Percentiles rank a stretch among this genome's conserved stretches.
Evolutionary conservation across 83 land plant species (phyloP).

Genomic region (Diphasiastrum complanatum): DNA sequence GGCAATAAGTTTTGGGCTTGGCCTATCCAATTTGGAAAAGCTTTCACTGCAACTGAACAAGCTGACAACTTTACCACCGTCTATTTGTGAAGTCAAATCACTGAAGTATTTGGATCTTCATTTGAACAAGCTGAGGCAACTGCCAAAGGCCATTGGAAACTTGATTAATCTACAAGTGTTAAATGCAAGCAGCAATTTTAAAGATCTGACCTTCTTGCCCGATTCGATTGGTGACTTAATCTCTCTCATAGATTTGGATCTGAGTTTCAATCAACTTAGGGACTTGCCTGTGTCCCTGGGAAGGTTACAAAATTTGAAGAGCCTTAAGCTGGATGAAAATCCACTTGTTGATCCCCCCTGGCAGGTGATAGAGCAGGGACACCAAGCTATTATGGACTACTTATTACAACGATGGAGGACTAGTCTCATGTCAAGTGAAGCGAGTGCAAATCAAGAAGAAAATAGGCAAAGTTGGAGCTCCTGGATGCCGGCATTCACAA

Average conservation of each 20-base stretch:
- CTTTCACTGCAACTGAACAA: constrained; percentile 63
- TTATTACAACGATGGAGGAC: constrained; percentile 47
- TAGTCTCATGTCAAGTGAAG: background rate
- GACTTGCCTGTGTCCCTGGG: constrained; percentile 66
- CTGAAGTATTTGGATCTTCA: constrained; percentile 58
- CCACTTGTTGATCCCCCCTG: constrained; percentile 65
- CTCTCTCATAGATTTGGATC: constrained; percentile 57
- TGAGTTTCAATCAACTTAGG: constrained; percentile 89
- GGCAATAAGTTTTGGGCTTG: constrained; percentile 63
- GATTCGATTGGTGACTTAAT: constrained; percentile 57
- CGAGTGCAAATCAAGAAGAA: background rate
- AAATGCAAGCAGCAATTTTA: constrained; percentile 78
- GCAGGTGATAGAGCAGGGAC: constrained; percentile 52
- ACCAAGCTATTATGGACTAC: constrained; percentile 53
- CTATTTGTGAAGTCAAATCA: constrained; percentile 60
- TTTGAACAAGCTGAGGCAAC: constrained; percentile 67
- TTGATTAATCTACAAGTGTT: constrained; percentile 57
- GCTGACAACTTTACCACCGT: constrained; percentile 59
- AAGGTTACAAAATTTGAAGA: constrained; percentile 46
- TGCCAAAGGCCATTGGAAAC: constrained; percentile 67
- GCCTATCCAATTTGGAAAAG: constrained; percentile 43
- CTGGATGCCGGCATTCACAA: background rate
- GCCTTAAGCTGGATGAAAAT: constrained; percentile 73
- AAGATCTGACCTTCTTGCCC: constrained; percentile 56
- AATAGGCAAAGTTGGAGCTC: background rate